These are phyloP conservation scores for Digitaria exilis DNA, from an alignment of 202 grass and related monocot species.

Conservation along the genomic window DNA sequence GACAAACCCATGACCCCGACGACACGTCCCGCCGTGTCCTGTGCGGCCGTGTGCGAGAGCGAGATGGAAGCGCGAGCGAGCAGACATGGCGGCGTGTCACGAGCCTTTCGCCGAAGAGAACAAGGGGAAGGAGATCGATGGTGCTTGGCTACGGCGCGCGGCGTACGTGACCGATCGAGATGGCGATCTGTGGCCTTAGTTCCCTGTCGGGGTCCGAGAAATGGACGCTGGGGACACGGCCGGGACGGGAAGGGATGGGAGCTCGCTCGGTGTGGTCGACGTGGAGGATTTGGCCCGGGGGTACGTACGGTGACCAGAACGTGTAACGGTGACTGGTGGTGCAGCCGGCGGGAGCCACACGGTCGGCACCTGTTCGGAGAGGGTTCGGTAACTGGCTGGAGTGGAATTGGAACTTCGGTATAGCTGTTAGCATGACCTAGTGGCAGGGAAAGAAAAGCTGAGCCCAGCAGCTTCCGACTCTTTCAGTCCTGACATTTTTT, in stretches of 20 bases:
- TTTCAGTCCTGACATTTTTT: neutral
- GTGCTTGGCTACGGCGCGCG: neutral
- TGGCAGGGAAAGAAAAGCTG: neutral
- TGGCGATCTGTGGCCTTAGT: neutral
- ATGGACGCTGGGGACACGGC: neutral
- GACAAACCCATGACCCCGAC: slow-evolving; percentile 41
- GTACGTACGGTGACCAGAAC: neutral
- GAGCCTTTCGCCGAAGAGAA: neutral
- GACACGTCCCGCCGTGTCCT: neutral
- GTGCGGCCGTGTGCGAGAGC: no score
- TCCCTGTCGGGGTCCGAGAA: neutral
- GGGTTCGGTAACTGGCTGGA: no score
- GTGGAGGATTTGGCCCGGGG: neutral
- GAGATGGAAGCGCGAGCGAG: no score
- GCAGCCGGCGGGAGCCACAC: no score
- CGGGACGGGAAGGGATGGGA: neutral
- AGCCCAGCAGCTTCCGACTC: neutral
- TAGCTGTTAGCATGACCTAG: neutral
- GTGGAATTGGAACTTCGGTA: neutral
- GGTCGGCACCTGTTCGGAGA: no score
- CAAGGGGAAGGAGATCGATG: neutral
- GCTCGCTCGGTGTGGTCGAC: neutral
- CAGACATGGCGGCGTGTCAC: neutral
- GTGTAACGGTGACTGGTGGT: neutral
- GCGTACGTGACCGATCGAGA: neutral